Evolutionary conservation across 2,329 filamentous ascomycete genomes (phyloP).

Genomic region (Monilinia aucupariae): DNA sequence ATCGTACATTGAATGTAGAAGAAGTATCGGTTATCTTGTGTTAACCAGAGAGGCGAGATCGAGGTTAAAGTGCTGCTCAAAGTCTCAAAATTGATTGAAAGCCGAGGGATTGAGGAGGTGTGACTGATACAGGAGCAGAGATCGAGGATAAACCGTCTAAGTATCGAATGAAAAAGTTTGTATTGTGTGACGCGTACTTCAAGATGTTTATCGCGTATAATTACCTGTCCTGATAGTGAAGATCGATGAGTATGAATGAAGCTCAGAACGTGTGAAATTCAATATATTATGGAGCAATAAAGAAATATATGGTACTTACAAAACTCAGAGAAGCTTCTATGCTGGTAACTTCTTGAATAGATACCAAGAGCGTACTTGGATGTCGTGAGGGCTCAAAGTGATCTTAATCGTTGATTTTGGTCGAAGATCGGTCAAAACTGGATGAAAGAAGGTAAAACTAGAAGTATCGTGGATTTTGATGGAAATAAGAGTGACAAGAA

Average conservation of each 20-base stretch:
- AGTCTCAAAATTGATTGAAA: neutral
- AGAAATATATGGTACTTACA: neutral
- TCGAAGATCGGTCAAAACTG: neutral
- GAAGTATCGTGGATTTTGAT: rapidly evolving
- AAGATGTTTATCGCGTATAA: neutral
- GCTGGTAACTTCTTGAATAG: neutral
- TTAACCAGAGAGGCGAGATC: neutral
- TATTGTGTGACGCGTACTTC: neutral
- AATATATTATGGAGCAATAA: neutral
- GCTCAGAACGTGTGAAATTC: neutral
- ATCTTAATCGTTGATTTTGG: neutral
- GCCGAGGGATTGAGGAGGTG: too few species aligned
- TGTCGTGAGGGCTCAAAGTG: too few species aligned
- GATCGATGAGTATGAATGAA: neutral
- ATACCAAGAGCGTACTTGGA: neutral
- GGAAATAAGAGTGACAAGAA: neutral
- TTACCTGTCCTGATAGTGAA: neutral
- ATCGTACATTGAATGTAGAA: neutral
- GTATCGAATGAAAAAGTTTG: neutral
- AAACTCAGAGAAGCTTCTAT: neutral
- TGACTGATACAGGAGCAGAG: neutral
- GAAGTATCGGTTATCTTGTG: neutral
- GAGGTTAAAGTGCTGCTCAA: neutral
- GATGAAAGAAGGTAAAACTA: neutral
- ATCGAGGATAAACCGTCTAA: neutral